Conservation (phyloP, 1,284 basidiomycete species). For the Xanthoconium separans region DNA sequence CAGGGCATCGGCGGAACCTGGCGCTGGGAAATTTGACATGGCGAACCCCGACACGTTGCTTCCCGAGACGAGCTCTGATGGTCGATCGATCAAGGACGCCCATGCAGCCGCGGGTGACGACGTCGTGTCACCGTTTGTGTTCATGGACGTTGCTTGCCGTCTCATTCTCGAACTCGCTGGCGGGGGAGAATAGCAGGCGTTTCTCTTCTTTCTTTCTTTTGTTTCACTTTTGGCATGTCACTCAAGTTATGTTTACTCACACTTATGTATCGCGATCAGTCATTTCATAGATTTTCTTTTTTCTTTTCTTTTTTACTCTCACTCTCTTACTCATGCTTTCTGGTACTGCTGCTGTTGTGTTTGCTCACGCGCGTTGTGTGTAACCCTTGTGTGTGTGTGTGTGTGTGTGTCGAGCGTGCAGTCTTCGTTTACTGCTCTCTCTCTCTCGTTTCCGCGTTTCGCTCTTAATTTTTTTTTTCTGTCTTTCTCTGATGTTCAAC, state of each 20-base stretch:
- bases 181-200: conserved; percentile 40
- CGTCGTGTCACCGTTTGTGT: conserved; percentile 90
- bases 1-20: conserved; percentile 58
- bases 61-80: conserved; percentile 50
- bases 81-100: conserved; percentile 33
- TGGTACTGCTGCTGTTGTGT: too few species aligned
- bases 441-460: too few species aligned
- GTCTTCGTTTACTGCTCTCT: too few species aligned
- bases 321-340: too few species aligned
- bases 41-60: conserved; percentile 47
- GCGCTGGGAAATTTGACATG: conserved; percentile 69
- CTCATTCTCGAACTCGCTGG: conserved; percentile 80
- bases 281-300: conserved; percentile 20
- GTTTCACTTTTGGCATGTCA: too few species aligned
- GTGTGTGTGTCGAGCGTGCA: too few species aligned
- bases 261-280: conserved; percentile 17
- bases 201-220: too few species aligned
- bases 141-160: conserved; percentile 92
- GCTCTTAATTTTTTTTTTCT: too few species aligned
- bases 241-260: background rate
- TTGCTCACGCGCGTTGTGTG: too few species aligned
- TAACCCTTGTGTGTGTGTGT: too few species aligned
- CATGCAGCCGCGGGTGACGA: conserved; percentile 50
- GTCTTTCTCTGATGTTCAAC: too few species aligned
- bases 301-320: conserved; percentile 8